phyloP scores from a whole-genome alignment of 2,329 filamentous ascomycete species.

The Basipetospora chlamydospora region DNA sequence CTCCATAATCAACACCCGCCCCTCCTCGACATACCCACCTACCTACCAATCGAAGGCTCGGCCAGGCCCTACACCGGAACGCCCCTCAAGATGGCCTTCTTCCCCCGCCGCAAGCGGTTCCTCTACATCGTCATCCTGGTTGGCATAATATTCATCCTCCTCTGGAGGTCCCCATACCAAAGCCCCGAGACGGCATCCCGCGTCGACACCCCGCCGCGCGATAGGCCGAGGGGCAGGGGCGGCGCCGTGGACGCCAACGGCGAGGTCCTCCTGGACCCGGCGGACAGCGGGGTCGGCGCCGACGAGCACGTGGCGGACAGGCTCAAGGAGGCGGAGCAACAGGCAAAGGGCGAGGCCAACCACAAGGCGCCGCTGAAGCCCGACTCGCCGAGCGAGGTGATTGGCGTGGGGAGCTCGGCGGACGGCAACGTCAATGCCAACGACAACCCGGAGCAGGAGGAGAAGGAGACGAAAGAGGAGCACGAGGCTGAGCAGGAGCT shows the following conservation, averaged over 20 bases:
- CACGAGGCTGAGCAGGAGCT: constrained; percentile 56
- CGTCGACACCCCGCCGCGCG: neutral
- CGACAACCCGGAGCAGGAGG: constrained; percentile 18
- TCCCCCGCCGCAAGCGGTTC: constrained; percentile 3
- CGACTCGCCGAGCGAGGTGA: constrained; percentile 39
- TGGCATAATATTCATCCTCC: constrained; percentile 1
- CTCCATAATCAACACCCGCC: no score
- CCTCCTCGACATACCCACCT: no score
- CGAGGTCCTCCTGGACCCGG: constrained; percentile 41
- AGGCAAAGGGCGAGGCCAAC: constrained; percentile 54
- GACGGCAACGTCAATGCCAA: no score
- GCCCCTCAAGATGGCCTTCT: no score
- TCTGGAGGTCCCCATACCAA: constrained; percentile 1
- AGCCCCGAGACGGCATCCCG: neutral
- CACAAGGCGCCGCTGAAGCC: constrained; percentile 48
- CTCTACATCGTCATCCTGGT: constrained; percentile 4
- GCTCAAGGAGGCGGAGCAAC: constrained; percentile 53
- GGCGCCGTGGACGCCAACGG: constrained; percentile 33
- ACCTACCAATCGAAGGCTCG: no score
- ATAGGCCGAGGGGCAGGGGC: constrained; percentile 10
- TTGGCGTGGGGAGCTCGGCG: constrained; percentile 44
- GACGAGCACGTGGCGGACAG: constrained; percentile 32
- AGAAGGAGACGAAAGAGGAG: constrained; percentile 28
- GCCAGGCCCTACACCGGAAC: no score
- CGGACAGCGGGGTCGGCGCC: constrained; percentile 33